Evolutionary conservation across 1,284 basidiomycete genomes (phyloP).

Genomic region (Moniliella sp.): DNA sequence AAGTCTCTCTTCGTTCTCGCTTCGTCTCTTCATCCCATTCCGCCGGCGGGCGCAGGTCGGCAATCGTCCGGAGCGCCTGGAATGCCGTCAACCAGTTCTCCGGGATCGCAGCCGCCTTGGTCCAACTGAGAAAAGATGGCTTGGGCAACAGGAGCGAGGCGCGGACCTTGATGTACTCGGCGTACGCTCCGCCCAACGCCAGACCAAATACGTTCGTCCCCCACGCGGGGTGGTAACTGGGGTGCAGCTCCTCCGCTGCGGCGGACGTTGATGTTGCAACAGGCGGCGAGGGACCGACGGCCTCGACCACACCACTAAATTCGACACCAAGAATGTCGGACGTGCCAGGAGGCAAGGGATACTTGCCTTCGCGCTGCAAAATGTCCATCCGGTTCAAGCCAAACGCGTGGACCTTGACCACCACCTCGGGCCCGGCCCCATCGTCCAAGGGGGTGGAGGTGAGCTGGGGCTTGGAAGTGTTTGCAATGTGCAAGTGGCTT

Average conservation of each 20-base stretch:
- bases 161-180: slow-evolving; percentile 57
- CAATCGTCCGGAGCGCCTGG: slow-evolving; percentile 18
- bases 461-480: slow-evolving; percentile 41
- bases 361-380: slow-evolving; percentile 27
- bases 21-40: no score
- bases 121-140: slow-evolving; percentile 54
- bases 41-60: slow-evolving; percentile 37
- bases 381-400: slow-evolving; percentile 32
- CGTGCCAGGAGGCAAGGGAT: slow-evolving; percentile 52
- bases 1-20: no score
- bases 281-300: no score
- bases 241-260: no score
- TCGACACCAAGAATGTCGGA: slow-evolving; percentile 69
- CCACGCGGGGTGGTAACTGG: not conserved
- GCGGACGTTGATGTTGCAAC: no score
- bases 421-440: no score
- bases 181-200: slow-evolving; percentile 53
- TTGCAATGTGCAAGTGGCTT: slow-evolving; percentile 56
- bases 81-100: slow-evolving; percentile 23
- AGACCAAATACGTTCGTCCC: slow-evolving; percentile 66
- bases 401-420: slow-evolving; percentile 39
- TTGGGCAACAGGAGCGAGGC: slow-evolving; percentile 54
- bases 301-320: slow-evolving; percentile 42
- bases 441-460: slow-evolving; percentile 35
- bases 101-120: slow-evolving; percentile 40